Percentiles rank a stretch among this genome's conserved stretches.
phyloP scores from a whole-genome alignment of 805 yeast species.

The Blastobotrys chiropterorum region DNA sequence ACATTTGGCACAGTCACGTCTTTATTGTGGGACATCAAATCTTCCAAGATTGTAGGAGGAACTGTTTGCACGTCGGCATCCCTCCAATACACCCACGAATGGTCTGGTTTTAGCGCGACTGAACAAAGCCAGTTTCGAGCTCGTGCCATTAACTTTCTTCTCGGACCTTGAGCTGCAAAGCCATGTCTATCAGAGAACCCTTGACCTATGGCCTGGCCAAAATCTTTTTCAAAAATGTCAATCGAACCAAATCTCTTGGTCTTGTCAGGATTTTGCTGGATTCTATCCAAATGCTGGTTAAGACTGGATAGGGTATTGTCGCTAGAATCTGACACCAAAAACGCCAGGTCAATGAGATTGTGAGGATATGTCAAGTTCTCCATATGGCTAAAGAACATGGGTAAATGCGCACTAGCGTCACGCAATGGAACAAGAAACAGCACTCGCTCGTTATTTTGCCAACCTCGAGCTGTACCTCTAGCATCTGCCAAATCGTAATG shows the following conservation, averaged over 20 bases:
- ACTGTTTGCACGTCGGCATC: constrained; percentile 96
- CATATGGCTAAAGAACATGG: constrained; percentile 83
- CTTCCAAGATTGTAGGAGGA: constrained; percentile 82
- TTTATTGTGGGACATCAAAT: constrained; percentile 84
- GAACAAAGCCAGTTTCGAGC: constrained; percentile 93
- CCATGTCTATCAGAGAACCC: constrained; percentile 94
- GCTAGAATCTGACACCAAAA: constrained; percentile 82
- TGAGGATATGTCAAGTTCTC: constrained; percentile 80
- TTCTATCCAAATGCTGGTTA: constrained; percentile 46
- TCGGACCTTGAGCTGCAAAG: constrained; percentile 93
- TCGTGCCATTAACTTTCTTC: constrained; percentile 92
- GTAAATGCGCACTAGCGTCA: constrained; percentile 86
- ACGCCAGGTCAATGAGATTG: constrained; percentile 73
- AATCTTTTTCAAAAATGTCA: constrained; percentile 84
- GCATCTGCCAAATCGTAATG: constrained; percentile 68
- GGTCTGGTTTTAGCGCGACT: constrained; percentile 87
- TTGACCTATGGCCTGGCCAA: constrained; percentile 92
- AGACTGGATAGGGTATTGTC: constrained; percentile 79
- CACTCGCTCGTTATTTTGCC: constrained; percentile 74
- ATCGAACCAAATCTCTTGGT: constrained; percentile 71
- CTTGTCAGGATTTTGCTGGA: constrained; percentile 61
- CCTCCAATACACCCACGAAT: constrained; percentile 97
- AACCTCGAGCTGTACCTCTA: constrained; percentile 63
- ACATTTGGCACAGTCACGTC: constrained; percentile 97
- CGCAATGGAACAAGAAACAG: constrained; percentile 84